Evolutionary conservation across 106 monocot genomes (phyloP).

Genomic region (Allium cepa): DNA sequence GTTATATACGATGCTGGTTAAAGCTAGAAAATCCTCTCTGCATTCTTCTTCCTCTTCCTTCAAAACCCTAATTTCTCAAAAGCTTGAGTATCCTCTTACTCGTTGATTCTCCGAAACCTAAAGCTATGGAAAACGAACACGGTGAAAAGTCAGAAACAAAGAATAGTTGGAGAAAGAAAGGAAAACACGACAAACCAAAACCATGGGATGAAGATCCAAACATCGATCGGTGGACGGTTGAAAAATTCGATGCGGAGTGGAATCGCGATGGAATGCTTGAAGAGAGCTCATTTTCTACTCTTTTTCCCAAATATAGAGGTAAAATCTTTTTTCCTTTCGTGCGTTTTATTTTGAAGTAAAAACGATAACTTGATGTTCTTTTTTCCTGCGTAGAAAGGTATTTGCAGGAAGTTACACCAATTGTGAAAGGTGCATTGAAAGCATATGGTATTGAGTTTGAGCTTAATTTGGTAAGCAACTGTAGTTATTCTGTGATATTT

Average conservation of each 20-base stretch:
- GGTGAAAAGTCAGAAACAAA: too few relatives aligned
- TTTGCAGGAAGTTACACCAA: conserved; percentile 88
- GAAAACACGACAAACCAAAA: conserved; percentile 99
- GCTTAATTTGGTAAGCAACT: conserved; percentile 73
- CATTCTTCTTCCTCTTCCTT: too few relatives aligned
- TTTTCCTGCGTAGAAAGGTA: conserved; percentile 64
- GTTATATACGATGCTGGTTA: too few relatives aligned
- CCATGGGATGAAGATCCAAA: conserved; percentile 99
- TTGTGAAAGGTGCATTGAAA: conserved; percentile 67
- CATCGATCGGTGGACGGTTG: conserved; percentile 91
- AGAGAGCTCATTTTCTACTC: conserved; percentile 88
- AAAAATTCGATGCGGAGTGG: conserved; percentile 95
- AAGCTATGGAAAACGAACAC: too few relatives aligned
- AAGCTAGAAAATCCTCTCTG: too few relatives aligned
- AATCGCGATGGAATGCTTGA: conserved; percentile 94
- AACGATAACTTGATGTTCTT: too few relatives aligned
- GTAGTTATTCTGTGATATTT: too few relatives aligned
- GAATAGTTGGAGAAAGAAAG: conserved; percentile 24
- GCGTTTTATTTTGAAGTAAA: too few relatives aligned
- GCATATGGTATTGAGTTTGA: conserved; percentile 70
- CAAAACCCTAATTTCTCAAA: too few relatives aligned
- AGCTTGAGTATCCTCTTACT: too few relatives aligned
- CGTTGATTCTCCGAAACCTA: too few relatives aligned
- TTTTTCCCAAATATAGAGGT: conserved; percentile 95
- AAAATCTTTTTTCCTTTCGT: neutral